phyloP scores from a whole-genome alignment of 2,329 filamentous ascomycete genomes.

The Ambrosiella cleistominuta region DNA sequence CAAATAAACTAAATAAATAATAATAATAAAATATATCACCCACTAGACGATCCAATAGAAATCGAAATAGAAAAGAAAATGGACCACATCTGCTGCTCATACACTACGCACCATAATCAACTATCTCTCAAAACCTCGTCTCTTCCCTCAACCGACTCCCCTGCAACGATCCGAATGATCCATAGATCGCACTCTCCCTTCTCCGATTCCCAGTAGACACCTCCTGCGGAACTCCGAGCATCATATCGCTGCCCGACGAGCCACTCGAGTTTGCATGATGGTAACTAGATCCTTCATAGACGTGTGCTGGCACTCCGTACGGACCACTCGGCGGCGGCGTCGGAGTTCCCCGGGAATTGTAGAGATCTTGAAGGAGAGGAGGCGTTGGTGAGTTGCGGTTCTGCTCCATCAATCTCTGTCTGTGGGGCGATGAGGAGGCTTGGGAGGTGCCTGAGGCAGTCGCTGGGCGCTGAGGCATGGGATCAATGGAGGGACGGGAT shows the following conservation, averaged over 20 bases:
- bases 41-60: not conserved
- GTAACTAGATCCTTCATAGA: conserved; percentile 25
- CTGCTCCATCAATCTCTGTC: conserved; percentile 27
- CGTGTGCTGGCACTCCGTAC: not conserved
- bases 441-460: conserved; percentile 30
- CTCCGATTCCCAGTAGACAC: conserved; percentile 22
- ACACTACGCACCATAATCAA: not conserved
- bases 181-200: conserved; percentile 44
- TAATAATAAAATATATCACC: not conserved
- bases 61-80: not conserved
- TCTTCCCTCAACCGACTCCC: conserved; percentile 37
- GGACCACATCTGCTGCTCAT: not conserved
- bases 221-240: conserved; percentile 11
- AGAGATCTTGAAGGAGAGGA: conserved; percentile 23
- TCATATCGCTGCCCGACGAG: conserved; percentile 7
- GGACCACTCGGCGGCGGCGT: conserved; percentile 22
- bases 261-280: conserved; percentile 3
- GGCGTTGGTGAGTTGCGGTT: conserved; percentile 30
- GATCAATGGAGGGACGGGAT: conserved; percentile 9
- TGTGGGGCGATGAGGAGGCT: conserved; percentile 31
- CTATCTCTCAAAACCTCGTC: conserved; percentile 24
- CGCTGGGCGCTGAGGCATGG: conserved; percentile 27
- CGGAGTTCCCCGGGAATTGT: conserved; percentile 22
- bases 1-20: not conserved
- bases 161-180: conserved; percentile 30